Evolutionary conservation across 805 yeast species (phyloP).

Genomic region (Kodamaea sagamina): DNA sequence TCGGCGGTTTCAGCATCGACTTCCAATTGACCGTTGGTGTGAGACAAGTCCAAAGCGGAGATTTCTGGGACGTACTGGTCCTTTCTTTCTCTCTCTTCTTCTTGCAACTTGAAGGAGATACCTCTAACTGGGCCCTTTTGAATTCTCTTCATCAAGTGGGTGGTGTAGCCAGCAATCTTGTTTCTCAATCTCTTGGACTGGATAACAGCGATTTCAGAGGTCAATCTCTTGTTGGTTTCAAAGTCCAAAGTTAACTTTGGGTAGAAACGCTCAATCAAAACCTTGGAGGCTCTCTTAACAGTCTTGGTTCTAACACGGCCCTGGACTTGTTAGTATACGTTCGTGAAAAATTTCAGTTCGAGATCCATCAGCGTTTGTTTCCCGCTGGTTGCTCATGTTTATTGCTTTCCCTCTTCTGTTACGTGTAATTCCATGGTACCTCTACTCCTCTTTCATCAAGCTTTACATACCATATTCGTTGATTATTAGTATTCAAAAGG

Average conservation of each 20-base stretch:
- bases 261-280: constrained; percentile 98
- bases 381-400: too few species aligned
- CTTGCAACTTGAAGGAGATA: constrained; percentile 99
- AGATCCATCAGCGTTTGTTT: background rate
- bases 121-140: constrained; percentile 99
- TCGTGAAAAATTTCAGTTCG: constrained; percentile 21
- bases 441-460: constrained; percentile 1
- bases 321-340: constrained; percentile 47
- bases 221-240: constrained; percentile 99
- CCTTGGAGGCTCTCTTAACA: constrained; percentile 99
- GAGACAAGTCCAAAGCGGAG: constrained; percentile 97
- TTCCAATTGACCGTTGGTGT: constrained; percentile 94
- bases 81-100: constrained; percentile 99
- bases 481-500: constrained; percentile 15
- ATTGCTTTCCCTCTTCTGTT: constrained; percentile 1
- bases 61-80: constrained; percentile 99
- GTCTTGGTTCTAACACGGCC: constrained; percentile 99
- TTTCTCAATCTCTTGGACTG: constrained; percentile 99
- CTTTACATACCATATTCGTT: constrained; percentile 13
- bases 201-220: constrained; percentile 97
- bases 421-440: background rate
- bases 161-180: constrained; percentile 99
- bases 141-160: constrained; percentile 99
- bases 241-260: constrained; percentile 99
- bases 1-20: constrained; percentile 97